Evolutionary conservation across 163 green algal genomes (phyloP), one percentile per base, ranked within the genome.

Genomic region (Volvox carteri): DNA sequence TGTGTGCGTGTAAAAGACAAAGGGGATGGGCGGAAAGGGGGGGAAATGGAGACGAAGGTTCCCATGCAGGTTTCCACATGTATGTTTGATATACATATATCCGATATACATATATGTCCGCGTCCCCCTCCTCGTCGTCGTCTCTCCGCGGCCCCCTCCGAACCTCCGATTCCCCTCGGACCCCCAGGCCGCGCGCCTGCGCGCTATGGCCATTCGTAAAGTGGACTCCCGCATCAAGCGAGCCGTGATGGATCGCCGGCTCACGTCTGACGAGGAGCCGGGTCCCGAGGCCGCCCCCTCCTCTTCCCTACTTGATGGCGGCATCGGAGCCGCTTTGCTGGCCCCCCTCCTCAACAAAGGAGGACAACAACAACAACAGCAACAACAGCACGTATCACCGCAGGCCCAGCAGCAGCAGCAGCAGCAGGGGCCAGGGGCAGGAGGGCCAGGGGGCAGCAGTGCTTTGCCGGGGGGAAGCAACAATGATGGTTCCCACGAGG

Each of bases 181-280:
- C n/a, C 21, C 1, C 0, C 81, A 87, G 81, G 67, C 65, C 6
- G 67, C 33, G 23, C 81, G 81, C 21, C 65, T 87, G 7, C 81
- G 81, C 67, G 67, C 65, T 35, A 41, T 56, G 21, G 81, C 81
- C 1, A 42, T 87, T 19, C 81, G 81, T 9, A 87, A 80, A 50
- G 50, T 87, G 65, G 81, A 87, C 81, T 54, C 81, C 1, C 46
- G 67, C 12, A 80, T 87, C 62, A 87, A 72, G 35, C 33, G 65
- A 12, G 65, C 65, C 33, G 65, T 75, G 12, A 75, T 75, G 65
- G 65, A 75, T 35, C 65, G 65, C 3, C 65, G 65, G 65, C 30
- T 75, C 30, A 75, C 65, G 65, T 5, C 65, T 16, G 65, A 75
- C 33, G 65, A 48, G 30, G 65, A 75, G 12, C 25, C 65, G 65